Evolutionary conservation across 768 basidiomycete species (phyloP).

Genomic region (Coprinopsis cinerea): DNA sequence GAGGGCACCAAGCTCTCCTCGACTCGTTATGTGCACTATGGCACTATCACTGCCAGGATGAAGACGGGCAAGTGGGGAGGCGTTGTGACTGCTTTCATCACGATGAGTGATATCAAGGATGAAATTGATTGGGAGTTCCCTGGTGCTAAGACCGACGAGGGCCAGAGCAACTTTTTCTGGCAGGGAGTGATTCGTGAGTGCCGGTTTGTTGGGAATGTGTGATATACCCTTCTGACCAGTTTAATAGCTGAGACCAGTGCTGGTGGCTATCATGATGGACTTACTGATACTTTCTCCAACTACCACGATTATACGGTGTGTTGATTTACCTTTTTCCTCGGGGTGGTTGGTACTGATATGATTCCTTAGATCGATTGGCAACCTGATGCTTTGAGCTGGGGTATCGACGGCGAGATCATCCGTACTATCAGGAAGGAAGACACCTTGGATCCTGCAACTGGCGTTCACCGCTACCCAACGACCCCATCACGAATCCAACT

Average conservation of each 20-base stretch:
- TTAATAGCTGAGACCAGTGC: slow-evolving; percentile 29
- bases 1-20: slow-evolving; percentile 76
- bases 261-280: slow-evolving; percentile 41
- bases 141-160: slow-evolving; percentile 52
- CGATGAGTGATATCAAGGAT: slow-evolving; percentile 79
- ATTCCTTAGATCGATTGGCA: slow-evolving; percentile 71
- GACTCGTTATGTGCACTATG: slow-evolving; percentile 80
- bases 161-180: slow-evolving; percentile 81
- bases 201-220: neutral
- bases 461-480: slow-evolving; percentile 60
- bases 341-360: neutral
- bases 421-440: slow-evolving; percentile 63
- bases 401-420: slow-evolving; percentile 65
- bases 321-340: slow-evolving; percentile 3
- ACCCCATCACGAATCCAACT: slow-evolving; percentile 81
- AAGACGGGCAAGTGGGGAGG: slow-evolving; percentile 78
- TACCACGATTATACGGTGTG: slow-evolving; percentile 75
- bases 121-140: slow-evolving; percentile 90
- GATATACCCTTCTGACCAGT: neutral
- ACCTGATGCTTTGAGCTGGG: slow-evolving; percentile 56
- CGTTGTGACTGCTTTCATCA: slow-evolving; percentile 80
- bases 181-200: slow-evolving; percentile 60
- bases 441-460: slow-evolving; percentile 42
- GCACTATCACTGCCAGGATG: slow-evolving; percentile 60
- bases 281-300: slow-evolving; percentile 60